A percentile compares a stretch with the other conserved stretches of the same genome.
Conservation (phyloP, 257 asterid genomes). For the Lavandula angustifolia region DNA sequence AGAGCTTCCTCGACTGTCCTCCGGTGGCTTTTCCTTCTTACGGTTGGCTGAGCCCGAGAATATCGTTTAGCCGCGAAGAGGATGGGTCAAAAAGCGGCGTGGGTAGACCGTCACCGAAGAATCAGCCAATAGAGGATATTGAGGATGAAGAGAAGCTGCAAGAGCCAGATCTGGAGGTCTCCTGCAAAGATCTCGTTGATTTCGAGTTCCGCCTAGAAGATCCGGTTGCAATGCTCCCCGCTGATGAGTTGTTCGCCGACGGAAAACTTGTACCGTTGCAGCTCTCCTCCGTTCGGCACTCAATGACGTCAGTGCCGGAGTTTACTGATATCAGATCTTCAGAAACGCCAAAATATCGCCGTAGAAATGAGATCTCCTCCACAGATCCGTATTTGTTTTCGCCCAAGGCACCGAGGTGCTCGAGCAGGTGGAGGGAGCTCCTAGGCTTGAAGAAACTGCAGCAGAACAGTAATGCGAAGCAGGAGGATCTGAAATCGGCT, state of each 20-base stretch:
- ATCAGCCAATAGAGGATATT: constrained; percentile 24
- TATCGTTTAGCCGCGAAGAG: constrained; percentile 44
- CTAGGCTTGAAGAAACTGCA: constrained; percentile 71
- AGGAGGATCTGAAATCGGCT: constrained; percentile 48
- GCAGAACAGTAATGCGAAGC: constrained; percentile 56
- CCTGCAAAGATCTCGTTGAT: constrained; percentile 48
- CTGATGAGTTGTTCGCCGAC: constrained; percentile 87
- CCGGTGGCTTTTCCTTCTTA: constrained; percentile 51
- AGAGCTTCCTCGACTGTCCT: constrained; percentile 51
- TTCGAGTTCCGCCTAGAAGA: constrained; percentile 90
- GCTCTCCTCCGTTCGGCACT: constrained; percentile 49
- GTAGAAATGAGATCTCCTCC: constrained; percentile 55
- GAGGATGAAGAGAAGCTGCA: constrained; percentile 34
- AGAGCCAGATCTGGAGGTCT: constrained; percentile 61
- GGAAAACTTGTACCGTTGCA: constrained; percentile 87
- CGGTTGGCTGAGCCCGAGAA: constrained; percentile 59
- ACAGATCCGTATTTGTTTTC: constrained; percentile 75
- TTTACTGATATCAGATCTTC: constrained; percentile 44
- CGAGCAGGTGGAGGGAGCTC: constrained; percentile 90
- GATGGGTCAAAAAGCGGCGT: constrained; percentile 36
- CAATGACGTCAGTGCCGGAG: constrained; percentile 33
- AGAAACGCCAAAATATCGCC: constrained; percentile 47
- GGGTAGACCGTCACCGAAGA: constrained; percentile 32
- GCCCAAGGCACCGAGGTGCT: constrained; percentile 89
- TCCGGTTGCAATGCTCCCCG: constrained; percentile 84